These are phyloP conservation scores for Emydomyces testavorans DNA, from an alignment of 2,329 filamentous ascomycete species.

Conservation along the genomic window DNA sequence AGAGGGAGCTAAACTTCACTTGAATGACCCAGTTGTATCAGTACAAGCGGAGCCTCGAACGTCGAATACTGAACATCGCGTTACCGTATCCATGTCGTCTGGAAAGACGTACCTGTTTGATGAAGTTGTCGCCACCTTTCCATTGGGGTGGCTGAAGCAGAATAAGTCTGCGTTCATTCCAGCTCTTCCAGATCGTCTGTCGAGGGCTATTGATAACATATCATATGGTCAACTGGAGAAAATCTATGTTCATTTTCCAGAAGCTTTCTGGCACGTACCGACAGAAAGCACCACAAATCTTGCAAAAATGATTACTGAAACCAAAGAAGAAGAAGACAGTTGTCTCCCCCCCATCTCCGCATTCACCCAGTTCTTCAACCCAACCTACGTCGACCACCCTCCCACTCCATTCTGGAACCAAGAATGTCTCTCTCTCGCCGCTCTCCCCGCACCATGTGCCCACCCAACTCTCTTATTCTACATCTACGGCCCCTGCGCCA, in stretches of 20 bases:
- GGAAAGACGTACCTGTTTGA: conserved; percentile 36
- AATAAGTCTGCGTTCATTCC: conserved; percentile 38
- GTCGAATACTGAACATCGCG: conserved; percentile 26
- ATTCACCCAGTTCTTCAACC: conserved; percentile 66
- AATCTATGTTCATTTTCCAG: conserved; percentile 56
- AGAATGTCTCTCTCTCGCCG: conserved; percentile 65
- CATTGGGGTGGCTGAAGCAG: conserved; percentile 44
- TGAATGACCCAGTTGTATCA: conserved; percentile 36
- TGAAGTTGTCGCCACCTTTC: conserved; percentile 43
- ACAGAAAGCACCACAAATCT: conserved; percentile 7
- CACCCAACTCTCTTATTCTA: conserved; percentile 81
- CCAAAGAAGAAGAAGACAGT: conserved; percentile 20
- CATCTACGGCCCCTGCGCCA: conserved; percentile 35
- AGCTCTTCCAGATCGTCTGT: conserved; percentile 32
- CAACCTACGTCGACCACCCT: conserved; percentile 51
- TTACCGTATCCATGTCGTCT: conserved; percentile 34
- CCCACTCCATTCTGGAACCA: conserved; percentile 60
- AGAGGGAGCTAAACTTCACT: conserved; percentile 39
- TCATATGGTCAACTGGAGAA: conserved; percentile 40
- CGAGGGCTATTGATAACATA: conserved; percentile 38
- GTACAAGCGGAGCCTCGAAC: conserved; percentile 26
- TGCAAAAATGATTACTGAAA: not conserved
- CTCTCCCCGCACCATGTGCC: conserved; percentile 45
- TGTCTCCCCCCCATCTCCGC: conserved; percentile 36
- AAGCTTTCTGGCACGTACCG: conserved; percentile 56